These are phyloP conservation scores for Trichosporon sp. DNA, from an alignment of 1,284 basidiomycete genomes.

Conservation along the genomic window DNA sequence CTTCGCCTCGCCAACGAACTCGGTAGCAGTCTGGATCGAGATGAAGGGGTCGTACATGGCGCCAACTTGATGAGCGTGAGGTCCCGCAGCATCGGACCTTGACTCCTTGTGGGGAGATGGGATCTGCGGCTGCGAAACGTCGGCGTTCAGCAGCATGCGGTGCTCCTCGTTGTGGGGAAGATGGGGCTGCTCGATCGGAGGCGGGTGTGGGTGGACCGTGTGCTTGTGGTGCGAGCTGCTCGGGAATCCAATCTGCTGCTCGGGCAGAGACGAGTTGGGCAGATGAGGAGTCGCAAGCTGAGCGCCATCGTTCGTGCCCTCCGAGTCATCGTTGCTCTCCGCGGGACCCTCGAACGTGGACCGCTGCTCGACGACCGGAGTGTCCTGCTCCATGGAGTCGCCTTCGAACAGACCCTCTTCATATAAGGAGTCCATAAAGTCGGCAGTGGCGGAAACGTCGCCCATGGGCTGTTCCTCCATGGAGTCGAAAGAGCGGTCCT, in stretches of 20 bases:
- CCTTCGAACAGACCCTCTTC: slow-evolving; percentile 51
- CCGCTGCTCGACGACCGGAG: slow-evolving; percentile 43
- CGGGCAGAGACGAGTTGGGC: slow-evolving; percentile 16
- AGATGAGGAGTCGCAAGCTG: slow-evolving; percentile 46
- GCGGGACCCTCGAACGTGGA: slow-evolving; percentile 34
- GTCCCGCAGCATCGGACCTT: slow-evolving; percentile 22
- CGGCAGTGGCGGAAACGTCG: slow-evolving; percentile 52
- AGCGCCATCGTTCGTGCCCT: neutral
- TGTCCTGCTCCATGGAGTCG: slow-evolving; percentile 42
- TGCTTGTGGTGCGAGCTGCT: slow-evolving; percentile 27
- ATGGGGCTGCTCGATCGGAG: slow-evolving; percentile 41
- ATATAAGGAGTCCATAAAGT: slow-evolving; percentile 55
- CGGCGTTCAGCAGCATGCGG: slow-evolving; percentile 48
- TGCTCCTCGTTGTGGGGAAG: slow-evolving; percentile 45
- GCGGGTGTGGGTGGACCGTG: slow-evolving; percentile 28
- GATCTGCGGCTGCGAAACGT: slow-evolving; percentile 46
- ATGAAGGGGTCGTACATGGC: slow-evolving; percentile 56
- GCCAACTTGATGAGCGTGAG: slow-evolving; percentile 51
- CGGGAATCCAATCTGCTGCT: slow-evolving; percentile 27
- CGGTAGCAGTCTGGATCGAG: slow-evolving; percentile 54
- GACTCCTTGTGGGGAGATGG: neutral
- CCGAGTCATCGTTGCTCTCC: neutral
- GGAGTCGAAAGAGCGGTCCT: slow-evolving; percentile 24
- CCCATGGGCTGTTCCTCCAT: slow-evolving; percentile 19
- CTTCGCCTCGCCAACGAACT: slow-evolving; percentile 35